Evolutionary conservation across 495 filamentous ascomycete species (phyloP).

Genomic region (Penicillium dipodomyicola): DNA sequence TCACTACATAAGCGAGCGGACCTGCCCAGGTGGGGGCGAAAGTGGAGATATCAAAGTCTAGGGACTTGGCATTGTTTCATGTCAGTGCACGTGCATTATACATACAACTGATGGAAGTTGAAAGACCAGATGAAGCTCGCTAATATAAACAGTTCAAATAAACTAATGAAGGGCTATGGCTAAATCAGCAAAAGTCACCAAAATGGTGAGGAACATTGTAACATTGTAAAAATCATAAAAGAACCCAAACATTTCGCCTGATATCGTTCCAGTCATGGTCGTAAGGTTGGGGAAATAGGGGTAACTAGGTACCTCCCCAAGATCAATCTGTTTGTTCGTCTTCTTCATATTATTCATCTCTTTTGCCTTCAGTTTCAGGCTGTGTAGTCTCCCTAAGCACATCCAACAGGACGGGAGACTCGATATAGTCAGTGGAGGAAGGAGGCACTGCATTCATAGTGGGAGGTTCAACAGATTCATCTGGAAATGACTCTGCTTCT

Average conservation of each 20-base stretch:
- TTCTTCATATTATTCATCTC: not conserved
- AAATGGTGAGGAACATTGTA: not conserved
- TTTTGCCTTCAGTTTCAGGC: not conserved
- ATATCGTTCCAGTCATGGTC: conserved; percentile 29
- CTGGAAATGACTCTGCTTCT: not conserved
- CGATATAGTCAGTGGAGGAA: not conserved
- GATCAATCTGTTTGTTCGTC: conserved; percentile 2
- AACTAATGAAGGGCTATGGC: not conserved
- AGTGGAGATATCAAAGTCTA: conserved; percentile 7
- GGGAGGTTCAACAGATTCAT: not conserved
- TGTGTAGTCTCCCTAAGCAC: not conserved
- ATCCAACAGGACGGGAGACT: not conserved
- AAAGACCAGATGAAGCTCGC: not conserved
- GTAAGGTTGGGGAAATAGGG: not conserved
- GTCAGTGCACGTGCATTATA: not conserved
- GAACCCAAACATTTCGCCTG: conserved; percentile 16
- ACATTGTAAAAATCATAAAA: not conserved
- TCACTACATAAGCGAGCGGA: conserved; percentile 10
- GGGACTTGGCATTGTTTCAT: conserved; percentile 5
- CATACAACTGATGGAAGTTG: not conserved
- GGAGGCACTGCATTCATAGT: not conserved
- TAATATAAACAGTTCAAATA: not conserved
- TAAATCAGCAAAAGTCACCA: conserved; percentile 2
- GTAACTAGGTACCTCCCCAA: not conserved
- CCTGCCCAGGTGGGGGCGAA: not conserved